These are phyloP conservation scores for Trapa incisa DNA, from an alignment of 345 rosid genomes.

Conservation along the genomic window DNA sequence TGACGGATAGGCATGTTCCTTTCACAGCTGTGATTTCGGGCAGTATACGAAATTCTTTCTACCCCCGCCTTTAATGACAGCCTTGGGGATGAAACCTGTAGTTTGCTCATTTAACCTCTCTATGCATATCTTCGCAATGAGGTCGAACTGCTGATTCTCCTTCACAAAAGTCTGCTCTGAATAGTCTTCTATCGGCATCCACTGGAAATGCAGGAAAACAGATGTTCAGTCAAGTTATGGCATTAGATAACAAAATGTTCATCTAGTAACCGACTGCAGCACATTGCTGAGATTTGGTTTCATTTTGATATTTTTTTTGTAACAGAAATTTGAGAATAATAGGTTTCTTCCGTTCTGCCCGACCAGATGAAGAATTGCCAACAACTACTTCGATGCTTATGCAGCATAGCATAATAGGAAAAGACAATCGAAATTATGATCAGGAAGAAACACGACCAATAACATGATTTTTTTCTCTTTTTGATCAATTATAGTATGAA, in stretches of 20 bases:
- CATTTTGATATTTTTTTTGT: no score
- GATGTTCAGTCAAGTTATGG: background rate
- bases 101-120: conserved; percentile 27
- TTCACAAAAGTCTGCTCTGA: conserved; percentile 39
- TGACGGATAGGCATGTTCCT: no score
- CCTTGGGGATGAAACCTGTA: conserved; percentile 34
- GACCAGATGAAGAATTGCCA: no score
- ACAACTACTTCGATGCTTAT: background rate
- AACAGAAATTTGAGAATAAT: no score
- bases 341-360: no score
- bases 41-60: conserved; percentile 34
- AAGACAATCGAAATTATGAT: no score
- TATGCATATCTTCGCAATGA: conserved; percentile 46
- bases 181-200: conserved; percentile 63
- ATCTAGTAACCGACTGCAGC: no score
- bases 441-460: no score
- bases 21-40: conserved; percentile 16
- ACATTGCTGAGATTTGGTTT: no score
- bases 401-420: background rate
- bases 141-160: conserved; percentile 27
- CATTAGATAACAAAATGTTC: background rate
- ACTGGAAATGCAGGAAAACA: conserved; percentile 19
- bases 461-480: no score
- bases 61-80: conserved; percentile 32
- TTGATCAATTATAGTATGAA: no score